Conservation (phyloP, 352 stramenopile genomes). For the Pythium rishiriense region DNA sequence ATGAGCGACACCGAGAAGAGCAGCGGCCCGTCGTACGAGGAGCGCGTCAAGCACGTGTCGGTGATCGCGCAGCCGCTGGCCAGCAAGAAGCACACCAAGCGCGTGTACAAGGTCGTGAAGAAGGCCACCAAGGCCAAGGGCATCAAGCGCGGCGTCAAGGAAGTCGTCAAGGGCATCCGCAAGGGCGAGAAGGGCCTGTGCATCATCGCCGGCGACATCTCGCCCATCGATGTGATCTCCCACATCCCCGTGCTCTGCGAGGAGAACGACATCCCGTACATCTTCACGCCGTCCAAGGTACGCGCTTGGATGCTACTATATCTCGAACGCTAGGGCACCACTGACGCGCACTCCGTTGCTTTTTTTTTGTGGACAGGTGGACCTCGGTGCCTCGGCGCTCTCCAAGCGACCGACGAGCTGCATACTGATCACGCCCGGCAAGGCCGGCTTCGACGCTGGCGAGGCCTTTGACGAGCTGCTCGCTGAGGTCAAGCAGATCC, state of each 20-base stretch:
- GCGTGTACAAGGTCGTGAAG: constrained; percentile 93
- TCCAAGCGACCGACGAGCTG: constrained; percentile 99
- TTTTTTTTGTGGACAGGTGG: constrained; percentile 45
- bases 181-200: constrained; percentile 97
- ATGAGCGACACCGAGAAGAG: constrained; percentile 79
- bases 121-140: constrained; percentile 96
- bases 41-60: constrained; percentile 85
- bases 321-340: background rate
- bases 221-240: constrained; percentile 99
- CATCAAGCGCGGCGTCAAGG: constrained; percentile 98
- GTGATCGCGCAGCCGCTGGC: constrained; percentile 97
- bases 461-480: constrained; percentile 91
- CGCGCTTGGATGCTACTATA: constrained; percentile 14
- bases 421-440: constrained; percentile 95
- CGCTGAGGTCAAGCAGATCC: constrained; percentile 87
- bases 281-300: constrained; percentile 97
- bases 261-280: constrained; percentile 98
- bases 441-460: constrained; percentile 88
- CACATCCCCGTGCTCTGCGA: constrained; percentile 99
- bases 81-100: constrained; percentile 96
- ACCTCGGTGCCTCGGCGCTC: constrained; percentile 94
- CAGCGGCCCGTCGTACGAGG: constrained; percentile 65
- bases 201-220: constrained; percentile 99
- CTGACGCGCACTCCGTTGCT: background rate
- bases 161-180: constrained; percentile 98